These are phyloP conservation scores for Zea mays DNA, from an alignment of 176 grass and related monocot genomes.

Conservation along the genomic window DNA sequence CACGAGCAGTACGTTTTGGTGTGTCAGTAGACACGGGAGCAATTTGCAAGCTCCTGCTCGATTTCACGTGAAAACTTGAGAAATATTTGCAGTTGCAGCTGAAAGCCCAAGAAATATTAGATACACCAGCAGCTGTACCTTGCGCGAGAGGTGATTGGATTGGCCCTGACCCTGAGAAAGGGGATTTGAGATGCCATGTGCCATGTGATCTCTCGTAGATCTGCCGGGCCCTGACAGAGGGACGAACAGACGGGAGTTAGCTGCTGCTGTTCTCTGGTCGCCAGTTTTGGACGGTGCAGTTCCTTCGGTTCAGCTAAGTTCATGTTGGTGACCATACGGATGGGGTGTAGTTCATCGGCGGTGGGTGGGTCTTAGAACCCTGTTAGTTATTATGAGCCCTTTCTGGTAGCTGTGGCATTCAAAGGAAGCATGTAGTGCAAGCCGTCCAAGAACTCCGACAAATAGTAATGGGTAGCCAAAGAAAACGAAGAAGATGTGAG, in stretches of 20 bases:
- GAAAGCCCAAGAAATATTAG: background rate
- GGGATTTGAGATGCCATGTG: conserved; percentile 39
- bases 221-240: conserved; percentile 16
- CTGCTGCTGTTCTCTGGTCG: background rate
- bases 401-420: conserved; percentile 39
- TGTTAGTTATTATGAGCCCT: conserved; percentile 34
- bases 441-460: background rate
- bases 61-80: background rate
- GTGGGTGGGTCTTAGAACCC: background rate
- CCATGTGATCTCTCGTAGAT: conserved; percentile 41
- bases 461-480: background rate
- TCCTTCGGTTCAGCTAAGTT: background rate
- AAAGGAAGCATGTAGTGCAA: conserved; percentile 4
- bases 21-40: background rate
- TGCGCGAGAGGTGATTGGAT: conserved; percentile 27
- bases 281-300: background rate
- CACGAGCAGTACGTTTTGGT: too few relatives aligned
- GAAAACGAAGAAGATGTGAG: background rate
- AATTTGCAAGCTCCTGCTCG: background rate
- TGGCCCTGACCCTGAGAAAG: conserved; percentile 5
- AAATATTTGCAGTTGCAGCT: background rate
- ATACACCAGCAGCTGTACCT: conserved; percentile 22
- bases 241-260: background rate
- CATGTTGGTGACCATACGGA: background rate
- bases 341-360: background rate